phyloP scores from a whole-genome alignment of 2,329 filamentous ascomycete species.

The Fusarium citri region DNA sequence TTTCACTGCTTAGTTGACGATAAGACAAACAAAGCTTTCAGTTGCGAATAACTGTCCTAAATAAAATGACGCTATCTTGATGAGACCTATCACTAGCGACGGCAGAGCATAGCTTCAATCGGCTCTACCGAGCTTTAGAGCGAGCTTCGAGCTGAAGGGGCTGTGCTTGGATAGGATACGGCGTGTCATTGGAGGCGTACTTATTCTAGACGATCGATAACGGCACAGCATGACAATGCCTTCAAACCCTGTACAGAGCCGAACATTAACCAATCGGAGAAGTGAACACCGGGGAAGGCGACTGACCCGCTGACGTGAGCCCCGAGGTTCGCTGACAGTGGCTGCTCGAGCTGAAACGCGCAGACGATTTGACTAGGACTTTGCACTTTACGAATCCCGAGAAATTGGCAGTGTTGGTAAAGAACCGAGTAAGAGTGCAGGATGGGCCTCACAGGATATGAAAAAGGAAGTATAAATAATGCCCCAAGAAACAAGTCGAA shows the following conservation, averaged over 20 bases:
- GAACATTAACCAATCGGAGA: not conserved
- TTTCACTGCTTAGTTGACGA: not conserved
- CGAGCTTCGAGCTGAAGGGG: not conserved
- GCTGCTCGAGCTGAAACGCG: not conserved
- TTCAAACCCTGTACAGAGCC: no score
- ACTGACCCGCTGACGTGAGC: constrained; percentile 2
- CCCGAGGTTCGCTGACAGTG: not conserved
- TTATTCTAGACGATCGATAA: not conserved
- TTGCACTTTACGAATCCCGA: not conserved
- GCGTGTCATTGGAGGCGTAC: not conserved
- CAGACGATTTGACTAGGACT: not conserved
- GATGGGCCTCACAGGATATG: not conserved
- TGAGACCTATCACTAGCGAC: not conserved
- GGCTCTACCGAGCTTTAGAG: not conserved
- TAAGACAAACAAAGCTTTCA: not conserved
- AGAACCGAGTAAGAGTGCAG: not conserved
- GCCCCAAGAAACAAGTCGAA: not conserved
- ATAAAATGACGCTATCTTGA: not conserved
- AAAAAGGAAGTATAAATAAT: not conserved
- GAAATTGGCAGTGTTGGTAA: not conserved
- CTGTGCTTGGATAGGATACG: not conserved
- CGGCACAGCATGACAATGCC: not conserved
- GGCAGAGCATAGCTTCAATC: not conserved
- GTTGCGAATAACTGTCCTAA: not conserved
- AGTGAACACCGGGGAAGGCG: not conserved